Base-by-base conservation (phyloP, 805 yeast species). In the Spathaspora arborariae region DNA sequence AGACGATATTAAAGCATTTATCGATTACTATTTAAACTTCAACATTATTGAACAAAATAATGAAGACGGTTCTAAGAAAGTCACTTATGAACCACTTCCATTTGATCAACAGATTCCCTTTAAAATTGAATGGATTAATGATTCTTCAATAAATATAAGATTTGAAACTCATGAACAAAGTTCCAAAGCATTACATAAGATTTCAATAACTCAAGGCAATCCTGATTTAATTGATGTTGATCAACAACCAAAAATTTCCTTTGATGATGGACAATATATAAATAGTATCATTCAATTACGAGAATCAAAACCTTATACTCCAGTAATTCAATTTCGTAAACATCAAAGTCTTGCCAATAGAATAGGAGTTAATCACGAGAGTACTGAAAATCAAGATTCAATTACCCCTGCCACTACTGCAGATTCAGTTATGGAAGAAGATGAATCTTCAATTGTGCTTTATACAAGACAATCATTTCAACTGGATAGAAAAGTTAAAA, bases 111-210 rank as follows among this genome's bases (percentile, higher is more conserved):
- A 63, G 36, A 48, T 74, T 18, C 67, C 62, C 53, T 79, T 73
- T 58, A 63, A 66, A 22, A 60, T 83, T 21, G 81, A 83, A 55
- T 84, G 91, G 91, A 73, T 84, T 35, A 79, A 84, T 57, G 91
- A 84, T 58, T 56, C 77, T 16, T 68, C 80, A 2, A 72, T 83
- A 33, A 81, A 79, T 51, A 56, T 82, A n/a, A 78, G 73, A 4
- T 84, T 82, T 57, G 68, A 69, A 39, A 66, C 72, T 39, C 68
- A 70, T 46, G 73, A 68, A 30, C 70, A 65, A 10, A 70, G 79
- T 2, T 55, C 55, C 15, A 59, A 60, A 35, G 76, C 74, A 2
- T 64, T 78, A 41, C 59, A 55, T 1, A 53, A 57, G 4, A 46
- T 78, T 24, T 64, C 75, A 2, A 62, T 60, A 5, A 50, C 53